Evolutionary conservation across 345 rosid genomes (phyloP), one percentile per base, ranked within the genome.

Genomic region (Eucalyptus erythrocorys): DNA sequence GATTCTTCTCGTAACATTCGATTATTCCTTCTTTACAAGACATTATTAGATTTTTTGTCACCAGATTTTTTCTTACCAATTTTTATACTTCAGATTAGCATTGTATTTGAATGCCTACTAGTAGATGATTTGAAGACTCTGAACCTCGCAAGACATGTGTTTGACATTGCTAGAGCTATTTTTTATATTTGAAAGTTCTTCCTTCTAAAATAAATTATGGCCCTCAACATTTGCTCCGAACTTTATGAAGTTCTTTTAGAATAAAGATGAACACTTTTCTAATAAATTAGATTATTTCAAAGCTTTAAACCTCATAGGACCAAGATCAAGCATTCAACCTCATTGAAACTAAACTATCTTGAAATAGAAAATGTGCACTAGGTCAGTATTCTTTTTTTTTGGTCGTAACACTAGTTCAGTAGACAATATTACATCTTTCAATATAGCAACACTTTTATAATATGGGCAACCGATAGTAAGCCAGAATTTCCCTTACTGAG

Each of bases 1-100:
- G 1, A 50, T 50, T 50, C 3, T 49, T 49, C 21, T 49, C 0
- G 0, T 49, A 50, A 50, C 53, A 50, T 50, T 50, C 1, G 0
- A 50, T 50, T 50, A 50, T 50, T 50, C 53, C 53, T 50, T 50
- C 53, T 16, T 50, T 50, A 50, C 21, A 6, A 50, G 53, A 50
- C 53, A 50, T 16, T 50, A 50, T 3, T 2, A 16, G 53, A 50
- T 43, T 50, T 50, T 50, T 50, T 50, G 8, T 50, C 53, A 6
- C 53, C 53, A 50, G 53, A 49, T 50, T 17, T 50, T 50, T 50
- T 50, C 22, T 1, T 50, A 50, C 53, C 53, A 1, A 50, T 6
- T 50, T 50, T 50, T 50, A 50, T 50, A 50, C 53, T 50, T 50
- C 53, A 50, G 53, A 50, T 50, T 50, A 50, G 53, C 53, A 50